Evolutionary conservation across 2,329 filamentous ascomycete genomes (phyloP).

Genomic region (Thermoascus crustaceus): DNA sequence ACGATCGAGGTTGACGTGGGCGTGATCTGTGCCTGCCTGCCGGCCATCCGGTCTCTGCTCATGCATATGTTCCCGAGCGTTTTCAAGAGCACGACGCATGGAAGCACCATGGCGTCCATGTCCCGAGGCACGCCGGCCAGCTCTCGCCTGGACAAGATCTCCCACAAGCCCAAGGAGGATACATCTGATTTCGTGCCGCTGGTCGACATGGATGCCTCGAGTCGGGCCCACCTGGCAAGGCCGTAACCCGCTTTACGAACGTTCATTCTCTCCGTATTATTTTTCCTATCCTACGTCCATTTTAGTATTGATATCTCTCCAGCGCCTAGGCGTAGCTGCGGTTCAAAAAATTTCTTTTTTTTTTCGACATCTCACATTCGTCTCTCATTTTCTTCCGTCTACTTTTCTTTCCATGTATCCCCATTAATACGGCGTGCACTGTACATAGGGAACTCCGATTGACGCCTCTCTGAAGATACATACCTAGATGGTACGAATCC

Average conservation of each 20-base stretch:
- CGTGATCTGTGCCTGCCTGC: conserved; percentile 24
- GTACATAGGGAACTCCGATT: too few species aligned
- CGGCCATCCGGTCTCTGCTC: conserved; percentile 29
- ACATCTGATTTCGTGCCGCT: conserved; percentile 14
- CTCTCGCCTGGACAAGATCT: conserved; percentile 11
- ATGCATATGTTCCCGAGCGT: conserved; percentile 29
- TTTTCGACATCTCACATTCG: too few species aligned
- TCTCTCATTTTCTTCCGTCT: too few species aligned
- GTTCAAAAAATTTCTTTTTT: too few species aligned
- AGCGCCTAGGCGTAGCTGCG: too few species aligned
- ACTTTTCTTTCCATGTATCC: too few species aligned
- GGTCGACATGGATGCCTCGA: conserved; percentile 14
- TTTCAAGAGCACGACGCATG: conserved; percentile 24
- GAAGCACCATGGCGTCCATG: conserved; percentile 9
- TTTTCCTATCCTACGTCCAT: too few species aligned
- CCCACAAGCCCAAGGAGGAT: conserved; percentile 11
- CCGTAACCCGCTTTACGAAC: neutral
- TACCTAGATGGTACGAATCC: too few species aligned
- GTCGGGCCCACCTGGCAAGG: conserved; percentile 9
- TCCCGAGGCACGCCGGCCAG: conserved; percentile 7
- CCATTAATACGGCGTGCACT: too few species aligned
- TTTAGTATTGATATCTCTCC: too few species aligned
- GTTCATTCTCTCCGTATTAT: too few species aligned
- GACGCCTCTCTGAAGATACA: too few species aligned
- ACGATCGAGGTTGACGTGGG: conserved; percentile 24